Percentiles rank a stretch among this genome's conserved stretches.
These are phyloP conservation scores for Sporothrix variecibatus DNA, from an alignment of 2,329 filamentous ascomycete species.

Conservation along the genomic window DNA sequence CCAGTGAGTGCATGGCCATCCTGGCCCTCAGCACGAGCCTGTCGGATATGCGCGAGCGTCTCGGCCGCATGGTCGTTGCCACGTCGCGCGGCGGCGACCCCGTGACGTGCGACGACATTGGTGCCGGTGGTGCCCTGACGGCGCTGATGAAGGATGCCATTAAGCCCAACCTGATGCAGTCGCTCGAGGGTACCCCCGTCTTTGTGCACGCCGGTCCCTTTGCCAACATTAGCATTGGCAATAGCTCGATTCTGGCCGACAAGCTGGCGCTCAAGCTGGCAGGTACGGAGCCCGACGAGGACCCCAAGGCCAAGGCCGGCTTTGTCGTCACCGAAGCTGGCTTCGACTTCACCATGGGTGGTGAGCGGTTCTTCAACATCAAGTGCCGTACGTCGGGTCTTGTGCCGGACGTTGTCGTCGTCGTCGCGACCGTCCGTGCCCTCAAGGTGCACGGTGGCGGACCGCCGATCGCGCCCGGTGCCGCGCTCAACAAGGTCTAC, in stretches of 20 bases:
- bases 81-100: conserved; percentile 83
- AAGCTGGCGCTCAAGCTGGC: conserved; percentile 94
- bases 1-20: conserved; percentile 98
- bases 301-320: conserved; percentile 77
- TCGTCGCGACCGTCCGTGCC: conserved; percentile 92
- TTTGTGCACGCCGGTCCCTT: conserved; percentile 98
- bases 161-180: conserved; percentile 99
- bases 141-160: conserved; percentile 97
- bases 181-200: conserved; percentile 92
- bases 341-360: conserved; percentile 99
- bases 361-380: conserved; percentile 99
- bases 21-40: conserved; percentile 88
- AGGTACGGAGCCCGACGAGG: conserved; percentile 89
- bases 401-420: conserved; percentile 87
- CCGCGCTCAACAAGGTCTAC: conserved; percentile 83
- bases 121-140: conserved; percentile 86
- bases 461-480: conserved; percentile 87
- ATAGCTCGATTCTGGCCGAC: conserved; percentile 92
- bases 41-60: conserved; percentile 84
- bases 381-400: conserved; percentile 96
- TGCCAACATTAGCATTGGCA: conserved; percentile 97
- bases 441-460: conserved; percentile 97
- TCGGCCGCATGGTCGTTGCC: conserved; percentile 94
- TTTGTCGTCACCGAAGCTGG: conserved; percentile 97
- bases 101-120: conserved; percentile 94